These are phyloP conservation scores for Cladosporium sp. DNA, from an alignment of 2,329 filamentous ascomycete genomes.

Conservation along the genomic window DNA sequence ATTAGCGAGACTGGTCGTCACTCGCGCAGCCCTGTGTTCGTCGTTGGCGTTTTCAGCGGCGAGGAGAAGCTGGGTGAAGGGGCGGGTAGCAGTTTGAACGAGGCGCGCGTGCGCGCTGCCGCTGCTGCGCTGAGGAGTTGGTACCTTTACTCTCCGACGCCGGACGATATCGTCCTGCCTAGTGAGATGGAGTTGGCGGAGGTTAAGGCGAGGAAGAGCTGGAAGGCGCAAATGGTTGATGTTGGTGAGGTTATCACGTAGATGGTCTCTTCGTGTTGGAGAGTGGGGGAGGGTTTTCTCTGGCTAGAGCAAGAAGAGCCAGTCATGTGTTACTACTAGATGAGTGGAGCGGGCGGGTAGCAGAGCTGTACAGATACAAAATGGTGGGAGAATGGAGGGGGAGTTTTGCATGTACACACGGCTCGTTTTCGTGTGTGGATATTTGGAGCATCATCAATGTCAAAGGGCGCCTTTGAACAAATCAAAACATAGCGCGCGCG, in stretches of 20 bases:
- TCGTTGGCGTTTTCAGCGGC: slow-evolving; percentile 92
- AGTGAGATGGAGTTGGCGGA: slow-evolving; percentile 38
- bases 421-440: neutral
- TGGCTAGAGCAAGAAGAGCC: neutral
- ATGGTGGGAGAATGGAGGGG: neutral
- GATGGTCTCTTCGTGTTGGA: neutral
- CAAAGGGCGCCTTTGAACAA: too few species aligned
- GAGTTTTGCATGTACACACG: neutral
- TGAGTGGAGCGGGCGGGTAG: neutral
- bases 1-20: slow-evolving; percentile 85
- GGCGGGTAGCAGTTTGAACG: slow-evolving; percentile 70
- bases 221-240: slow-evolving; percentile 55
- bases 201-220: slow-evolving; percentile 34
- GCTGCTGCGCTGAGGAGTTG: slow-evolving; percentile 86
- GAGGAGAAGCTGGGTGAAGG: slow-evolving; percentile 89
- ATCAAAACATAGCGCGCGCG: too few species aligned
- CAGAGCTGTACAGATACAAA: slow-evolving; percentile 12
- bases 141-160: slow-evolving; percentile 86
- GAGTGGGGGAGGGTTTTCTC: neutral
- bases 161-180: slow-evolving; percentile 47
- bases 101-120: slow-evolving; percentile 73
- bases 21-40: slow-evolving; percentile 82
- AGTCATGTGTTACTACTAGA: slow-evolving; percentile 8
- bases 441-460: neutral
- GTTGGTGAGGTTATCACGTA: slow-evolving; percentile 52